These are phyloP conservation scores for Nakaseomyces kungkrabaensis DNA, from an alignment of 1,139 yeast species.

Conservation along the genomic window DNA sequence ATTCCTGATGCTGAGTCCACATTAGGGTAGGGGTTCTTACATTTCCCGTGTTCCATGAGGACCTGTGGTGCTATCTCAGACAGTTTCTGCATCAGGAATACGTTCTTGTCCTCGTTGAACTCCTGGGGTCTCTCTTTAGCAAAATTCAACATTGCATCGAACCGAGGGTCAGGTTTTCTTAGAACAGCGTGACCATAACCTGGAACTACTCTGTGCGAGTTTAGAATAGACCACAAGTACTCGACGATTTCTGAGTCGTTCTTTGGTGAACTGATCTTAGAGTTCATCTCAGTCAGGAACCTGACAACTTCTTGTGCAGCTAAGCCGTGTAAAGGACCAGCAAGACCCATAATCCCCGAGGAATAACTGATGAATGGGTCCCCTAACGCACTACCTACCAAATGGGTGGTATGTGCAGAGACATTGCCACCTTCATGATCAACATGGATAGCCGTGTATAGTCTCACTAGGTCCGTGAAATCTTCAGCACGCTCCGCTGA, in stretches of 20 bases:
- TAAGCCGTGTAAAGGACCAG: constrained; percentile 97
- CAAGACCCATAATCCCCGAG: constrained; percentile 93
- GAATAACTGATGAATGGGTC: constrained; percentile 89
- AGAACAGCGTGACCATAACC: constrained; percentile 97
- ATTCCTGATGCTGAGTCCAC: constrained; percentile 54
- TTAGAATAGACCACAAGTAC: constrained; percentile 85
- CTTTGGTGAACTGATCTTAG: constrained; percentile 62
- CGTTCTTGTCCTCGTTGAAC: constrained; percentile 27
- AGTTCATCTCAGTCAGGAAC: constrained; percentile 78
- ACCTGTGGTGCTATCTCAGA: constrained; percentile 46
- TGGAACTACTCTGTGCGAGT: constrained; percentile 91
- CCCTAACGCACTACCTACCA: constrained; percentile 91
- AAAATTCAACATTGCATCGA: constrained; percentile 32
- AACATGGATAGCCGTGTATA: constrained; percentile 89
- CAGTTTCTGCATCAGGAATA: constrained; percentile 29
- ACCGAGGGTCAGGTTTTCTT: constrained; percentile 86
- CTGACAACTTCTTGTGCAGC: constrained; percentile 97
- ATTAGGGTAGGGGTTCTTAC: constrained; percentile 56
- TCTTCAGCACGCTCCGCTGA: constrained; percentile 19
- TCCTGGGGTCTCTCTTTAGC: constrained; percentile 27
- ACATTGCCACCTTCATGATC: constrained; percentile 99
- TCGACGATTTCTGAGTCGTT: constrained; percentile 69
- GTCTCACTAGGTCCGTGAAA: constrained; percentile 82
- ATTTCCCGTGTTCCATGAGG: constrained; percentile 48
- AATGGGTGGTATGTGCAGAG: constrained; percentile 93